A percentile compares a stretch with the other conserved stretches of the same genome.
Evolutionary conservation across 164 flowering plant species (phyloP).

Genomic region (Tetracentron sinense): DNA sequence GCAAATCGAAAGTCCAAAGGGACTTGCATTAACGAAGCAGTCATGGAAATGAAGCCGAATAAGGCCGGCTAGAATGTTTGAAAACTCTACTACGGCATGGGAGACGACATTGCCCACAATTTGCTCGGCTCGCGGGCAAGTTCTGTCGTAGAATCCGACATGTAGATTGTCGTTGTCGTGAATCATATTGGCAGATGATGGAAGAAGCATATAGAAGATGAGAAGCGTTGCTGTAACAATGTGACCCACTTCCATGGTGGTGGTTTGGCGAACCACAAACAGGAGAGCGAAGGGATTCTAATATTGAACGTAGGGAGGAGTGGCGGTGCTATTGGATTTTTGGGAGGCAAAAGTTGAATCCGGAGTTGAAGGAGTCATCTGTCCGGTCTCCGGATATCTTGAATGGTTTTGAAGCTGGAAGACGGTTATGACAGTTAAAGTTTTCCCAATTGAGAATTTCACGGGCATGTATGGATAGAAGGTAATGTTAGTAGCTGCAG

Average conservation of each 20-base stretch:
- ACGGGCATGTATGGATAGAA: too few species aligned
- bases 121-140: conserved; percentile 24
- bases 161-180: conserved; percentile 3
- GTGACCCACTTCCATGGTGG: background rate
- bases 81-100: background rate
- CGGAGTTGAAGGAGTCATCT: too few species aligned
- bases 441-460: too few species aligned
- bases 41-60: conserved; percentile 30
- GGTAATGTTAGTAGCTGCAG: too few species aligned
- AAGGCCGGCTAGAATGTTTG: conserved; percentile 12
- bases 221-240: background rate
- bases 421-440: too few species aligned
- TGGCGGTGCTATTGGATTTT: too few species aligned
- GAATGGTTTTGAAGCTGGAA: too few species aligned
- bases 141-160: conserved; percentile 10
- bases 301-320: too few species aligned
- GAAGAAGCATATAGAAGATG: background rate
- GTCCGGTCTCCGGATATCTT: too few species aligned
- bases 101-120: conserved; percentile 7
- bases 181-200: background rate
- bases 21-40: conserved; percentile 29
- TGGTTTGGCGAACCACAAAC: too few species aligned
- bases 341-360: too few species aligned
- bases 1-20: background rate
- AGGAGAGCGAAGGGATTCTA: too few species aligned